Conservation (phyloP, 495 filamentous ascomycete species). For the Xylaria acuta region DNA sequence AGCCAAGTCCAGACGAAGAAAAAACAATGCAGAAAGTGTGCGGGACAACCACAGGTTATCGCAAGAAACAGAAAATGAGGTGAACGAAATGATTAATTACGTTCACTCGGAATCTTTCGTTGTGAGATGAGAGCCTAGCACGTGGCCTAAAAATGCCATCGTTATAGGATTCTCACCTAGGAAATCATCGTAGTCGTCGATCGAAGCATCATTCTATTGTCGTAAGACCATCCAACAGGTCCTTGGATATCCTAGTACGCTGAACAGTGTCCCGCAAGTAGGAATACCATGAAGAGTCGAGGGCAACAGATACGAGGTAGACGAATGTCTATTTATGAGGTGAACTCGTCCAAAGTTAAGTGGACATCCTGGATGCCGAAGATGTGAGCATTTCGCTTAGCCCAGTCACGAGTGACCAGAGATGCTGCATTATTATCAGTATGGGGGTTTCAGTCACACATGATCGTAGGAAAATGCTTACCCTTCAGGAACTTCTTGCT, state of each 20-base stretch:
- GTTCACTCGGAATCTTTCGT: background rate
- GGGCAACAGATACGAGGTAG: conserved; percentile 9
- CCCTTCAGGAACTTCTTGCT: conserved; percentile 99
- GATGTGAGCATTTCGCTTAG: conserved; percentile 70
- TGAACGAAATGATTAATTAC: conserved; percentile 6
- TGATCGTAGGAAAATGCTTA: conserved; percentile 45
- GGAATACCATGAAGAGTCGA: conserved; percentile 32
- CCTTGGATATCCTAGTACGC: conserved; percentile 37
- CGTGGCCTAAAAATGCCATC: background rate
- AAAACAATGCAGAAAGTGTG: conserved; percentile 22
- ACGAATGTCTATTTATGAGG: conserved; percentile 26
- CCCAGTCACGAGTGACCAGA: conserved; percentile 89
- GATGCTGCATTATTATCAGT: conserved; percentile 66
- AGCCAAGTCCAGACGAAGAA: conserved; percentile 10
- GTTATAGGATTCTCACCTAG: conserved; percentile 5
- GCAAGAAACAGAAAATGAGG: conserved; percentile 14
- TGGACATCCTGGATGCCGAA: conserved; percentile 52
- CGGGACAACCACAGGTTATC: conserved; percentile 17
- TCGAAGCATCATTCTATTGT: conserved; percentile 37
- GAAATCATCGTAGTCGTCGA: conserved; percentile 32
- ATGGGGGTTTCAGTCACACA: conserved; percentile 15
- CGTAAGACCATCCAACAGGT: conserved; percentile 42
- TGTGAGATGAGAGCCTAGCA: background rate
- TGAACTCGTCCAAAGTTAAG: conserved; percentile 51
- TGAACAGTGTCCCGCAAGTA: conserved; percentile 31